phyloP scores from a whole-genome alignment of 139 green algal genomes.

The Chlorella sp. region DNA sequence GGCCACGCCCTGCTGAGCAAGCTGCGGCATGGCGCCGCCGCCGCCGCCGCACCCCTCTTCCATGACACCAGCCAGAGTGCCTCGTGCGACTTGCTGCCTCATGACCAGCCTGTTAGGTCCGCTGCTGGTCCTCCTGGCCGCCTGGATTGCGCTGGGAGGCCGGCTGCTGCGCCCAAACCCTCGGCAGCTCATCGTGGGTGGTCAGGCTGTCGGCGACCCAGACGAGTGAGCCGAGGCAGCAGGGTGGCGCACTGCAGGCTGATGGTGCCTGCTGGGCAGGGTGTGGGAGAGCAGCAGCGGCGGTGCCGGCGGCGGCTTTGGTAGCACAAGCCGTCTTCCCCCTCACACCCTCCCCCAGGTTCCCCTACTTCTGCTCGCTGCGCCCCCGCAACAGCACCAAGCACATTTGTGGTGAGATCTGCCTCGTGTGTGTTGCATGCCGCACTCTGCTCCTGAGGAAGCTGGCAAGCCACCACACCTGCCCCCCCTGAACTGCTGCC shows the following conservation, averaged over 20 bases:
- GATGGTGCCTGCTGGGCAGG: neutral
- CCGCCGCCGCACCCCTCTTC: too few species aligned
- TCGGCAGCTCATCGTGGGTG: neutral
- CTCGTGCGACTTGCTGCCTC: too few species aligned
- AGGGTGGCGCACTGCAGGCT: neutral
- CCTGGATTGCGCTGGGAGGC: neutral
- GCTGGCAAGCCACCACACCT: neutral
- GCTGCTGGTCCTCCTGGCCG: too few species aligned
- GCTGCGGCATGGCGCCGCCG: too few species aligned
- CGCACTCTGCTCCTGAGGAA: neutral
- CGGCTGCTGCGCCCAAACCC: neutral
- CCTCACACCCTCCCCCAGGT: neutral
- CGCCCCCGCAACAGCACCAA: neutral
- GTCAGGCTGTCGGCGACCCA: neutral
- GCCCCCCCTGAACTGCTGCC: too few species aligned
- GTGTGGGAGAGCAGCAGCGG: neutral
- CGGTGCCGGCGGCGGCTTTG: neutral
- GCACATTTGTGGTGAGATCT: neutral
- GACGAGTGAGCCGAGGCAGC: neutral
- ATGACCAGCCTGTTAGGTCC: too few species aligned
- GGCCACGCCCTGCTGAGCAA: too few species aligned
- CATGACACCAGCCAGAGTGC: too few species aligned
- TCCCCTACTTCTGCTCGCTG: conserved; percentile 8
- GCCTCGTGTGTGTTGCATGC: neutral
- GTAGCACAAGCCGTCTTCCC: neutral